Percentiles rank a stretch among this genome's conserved stretches.
These are phyloP conservation scores for Atkinsonella hypoxylon DNA, from an alignment of 2,329 filamentous ascomycete genomes.

Conservation along the genomic window DNA sequence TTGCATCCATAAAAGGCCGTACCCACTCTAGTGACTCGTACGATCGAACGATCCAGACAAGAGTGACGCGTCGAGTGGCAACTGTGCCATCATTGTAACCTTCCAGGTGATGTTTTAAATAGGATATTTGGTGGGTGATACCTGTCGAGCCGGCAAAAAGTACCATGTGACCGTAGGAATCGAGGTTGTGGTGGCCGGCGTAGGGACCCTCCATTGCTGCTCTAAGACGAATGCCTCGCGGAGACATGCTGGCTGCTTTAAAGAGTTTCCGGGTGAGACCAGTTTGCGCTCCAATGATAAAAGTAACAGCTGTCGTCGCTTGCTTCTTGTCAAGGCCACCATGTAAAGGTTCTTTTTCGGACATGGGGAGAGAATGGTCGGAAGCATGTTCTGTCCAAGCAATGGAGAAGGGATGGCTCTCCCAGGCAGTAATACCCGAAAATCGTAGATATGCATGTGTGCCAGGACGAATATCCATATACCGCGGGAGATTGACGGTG, in stretches of 20 bases:
- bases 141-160: slow-evolving; percentile 88
- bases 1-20: slow-evolving; percentile 64
- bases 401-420: slow-evolving; percentile 68
- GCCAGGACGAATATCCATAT: slow-evolving; percentile 54
- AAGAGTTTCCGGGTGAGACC: slow-evolving; percentile 80
- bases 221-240: slow-evolving; percentile 45
- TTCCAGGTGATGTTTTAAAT: slow-evolving; percentile 64
- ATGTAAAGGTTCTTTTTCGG: slow-evolving; percentile 29
- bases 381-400: slow-evolving; percentile 55
- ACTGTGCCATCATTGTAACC: slow-evolving; percentile 59
- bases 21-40: slow-evolving; percentile 89
- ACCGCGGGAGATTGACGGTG: slow-evolving; percentile 56
- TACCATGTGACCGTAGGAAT: slow-evolving; percentile 84
- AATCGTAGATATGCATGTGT: slow-evolving; percentile 68
- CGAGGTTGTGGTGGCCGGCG: slow-evolving; percentile 67
- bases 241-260: slow-evolving; percentile 48
- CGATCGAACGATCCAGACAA: slow-evolving; percentile 89
- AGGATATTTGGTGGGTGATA: slow-evolving; percentile 90
- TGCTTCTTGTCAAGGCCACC: slow-evolving; percentile 25
- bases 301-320: slow-evolving; percentile 52
- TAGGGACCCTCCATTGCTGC: slow-evolving; percentile 88
- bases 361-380: slow-evolving; percentile 25
- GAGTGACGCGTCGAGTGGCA: slow-evolving; percentile 67
- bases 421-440: slow-evolving; percentile 52
- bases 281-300: slow-evolving; percentile 77